Evolutionary conservation across 192 early-diverging fungal genomes (phyloP).

Genomic region (Coemansia aciculifera): DNA sequence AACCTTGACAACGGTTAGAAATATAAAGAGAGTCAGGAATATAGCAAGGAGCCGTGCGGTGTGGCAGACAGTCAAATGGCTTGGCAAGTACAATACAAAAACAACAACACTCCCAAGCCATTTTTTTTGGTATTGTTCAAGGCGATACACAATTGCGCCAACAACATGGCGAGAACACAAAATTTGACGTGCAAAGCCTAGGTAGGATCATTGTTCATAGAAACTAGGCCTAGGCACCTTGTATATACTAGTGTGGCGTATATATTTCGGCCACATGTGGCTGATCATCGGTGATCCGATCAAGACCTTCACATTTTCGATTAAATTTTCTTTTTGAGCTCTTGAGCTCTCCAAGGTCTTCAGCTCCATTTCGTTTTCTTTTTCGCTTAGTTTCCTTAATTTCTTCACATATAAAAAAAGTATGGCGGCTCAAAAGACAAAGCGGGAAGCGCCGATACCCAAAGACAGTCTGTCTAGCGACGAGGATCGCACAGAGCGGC

Average conservation of each 20-base stretch:
- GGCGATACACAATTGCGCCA: too few relatives aligned
- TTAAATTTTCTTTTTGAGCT: not conserved
- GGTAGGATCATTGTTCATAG: too few relatives aligned
- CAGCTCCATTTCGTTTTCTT: not conserved
- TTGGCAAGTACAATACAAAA: constrained; percentile 2
- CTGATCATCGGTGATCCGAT: not conserved
- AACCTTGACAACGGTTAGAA: not conserved
- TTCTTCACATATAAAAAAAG: not conserved
- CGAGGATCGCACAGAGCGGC: not conserved
- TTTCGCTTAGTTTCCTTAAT: not conserved
- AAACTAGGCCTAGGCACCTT: too few relatives aligned
- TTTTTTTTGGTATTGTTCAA: too few relatives aligned
- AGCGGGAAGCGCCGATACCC: not conserved
- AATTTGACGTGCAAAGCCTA: too few relatives aligned
- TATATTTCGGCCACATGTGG: not conserved
- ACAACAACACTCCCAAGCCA: not conserved
- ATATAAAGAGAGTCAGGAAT: not conserved
- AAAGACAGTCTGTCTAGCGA: not conserved
- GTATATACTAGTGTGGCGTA: too few relatives aligned
- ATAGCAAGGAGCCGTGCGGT: not conserved
- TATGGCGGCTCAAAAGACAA: not conserved
- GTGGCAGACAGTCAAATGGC: too few relatives aligned
- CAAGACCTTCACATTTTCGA: not conserved
- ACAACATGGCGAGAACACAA: too few relatives aligned
- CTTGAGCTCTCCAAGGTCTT: not conserved